Conservation (phyloP, 2,329 filamentous ascomycete species). For the Fusarium graminum region DNA sequence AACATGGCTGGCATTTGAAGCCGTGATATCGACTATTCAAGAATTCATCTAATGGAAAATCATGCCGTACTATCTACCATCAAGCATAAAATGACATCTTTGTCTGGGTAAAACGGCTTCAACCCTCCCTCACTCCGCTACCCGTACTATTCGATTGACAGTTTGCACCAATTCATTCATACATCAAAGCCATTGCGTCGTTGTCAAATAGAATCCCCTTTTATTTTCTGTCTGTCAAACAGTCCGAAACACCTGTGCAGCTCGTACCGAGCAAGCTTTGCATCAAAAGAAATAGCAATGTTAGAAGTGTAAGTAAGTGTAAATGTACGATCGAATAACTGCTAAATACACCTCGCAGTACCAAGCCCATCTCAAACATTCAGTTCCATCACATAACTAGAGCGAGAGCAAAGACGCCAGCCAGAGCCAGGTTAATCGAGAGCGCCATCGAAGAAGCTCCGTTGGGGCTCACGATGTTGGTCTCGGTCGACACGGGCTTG, state of each 20-base stretch:
- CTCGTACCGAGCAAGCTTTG: conserved; percentile 21
- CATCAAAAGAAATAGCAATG: conserved; percentile 13
- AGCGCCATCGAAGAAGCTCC: conserved; percentile 29
- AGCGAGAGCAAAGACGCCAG: conserved; percentile 27
- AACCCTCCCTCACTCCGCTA: conserved; percentile 4
- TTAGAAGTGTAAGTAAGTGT: conserved; percentile 12
- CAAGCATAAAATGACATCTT: too few species aligned
- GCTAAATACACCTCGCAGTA: conserved; percentile 3
- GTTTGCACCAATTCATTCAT: neutral
- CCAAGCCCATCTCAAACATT: neutral
- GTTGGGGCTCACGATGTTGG: conserved; percentile 25
- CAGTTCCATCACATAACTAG: conserved; percentile 26
- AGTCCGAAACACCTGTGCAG: conserved; percentile 20
- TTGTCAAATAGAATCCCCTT: conserved; percentile 1
- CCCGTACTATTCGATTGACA: neutral
- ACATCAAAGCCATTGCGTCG: neutral
- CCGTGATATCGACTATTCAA: too few species aligned
- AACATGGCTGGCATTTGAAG: neutral
- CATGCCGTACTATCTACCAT: too few species aligned
- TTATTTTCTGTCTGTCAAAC: conserved; percentile 24
- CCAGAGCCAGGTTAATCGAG: conserved; percentile 34
- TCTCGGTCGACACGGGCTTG: conserved; percentile 30
- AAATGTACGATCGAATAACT: conserved; percentile 23
- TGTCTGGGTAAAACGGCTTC: neutral
- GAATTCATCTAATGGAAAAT: too few species aligned